A percentile compares a stretch with the other conserved stretches of the same genome.
Conservation (phyloP, 2,329 filamentous ascomycete species). For the Chaetoscypha palmicola region DNA sequence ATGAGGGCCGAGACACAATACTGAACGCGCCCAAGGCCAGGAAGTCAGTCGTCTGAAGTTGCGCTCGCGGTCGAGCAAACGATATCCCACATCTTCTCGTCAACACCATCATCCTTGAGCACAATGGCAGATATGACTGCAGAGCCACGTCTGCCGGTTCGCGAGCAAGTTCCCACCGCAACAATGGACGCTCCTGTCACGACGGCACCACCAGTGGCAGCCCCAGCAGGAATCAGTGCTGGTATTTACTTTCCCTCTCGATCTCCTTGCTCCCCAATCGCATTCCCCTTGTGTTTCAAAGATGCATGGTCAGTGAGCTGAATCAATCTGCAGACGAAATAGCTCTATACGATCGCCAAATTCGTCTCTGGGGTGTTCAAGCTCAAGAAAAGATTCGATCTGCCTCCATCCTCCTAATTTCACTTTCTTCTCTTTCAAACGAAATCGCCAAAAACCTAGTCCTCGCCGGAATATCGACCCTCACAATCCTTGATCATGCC, state of each 20-base stretch:
- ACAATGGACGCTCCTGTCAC: neutral
- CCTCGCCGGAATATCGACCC: conserved; percentile 80
- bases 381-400: conserved; percentile 89
- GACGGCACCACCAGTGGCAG: neutral
- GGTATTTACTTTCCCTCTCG: neutral
- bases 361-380: conserved; percentile 92
- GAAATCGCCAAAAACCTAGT: conserved; percentile 98
- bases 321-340: conserved; percentile 80
- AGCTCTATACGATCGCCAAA: conserved; percentile 93
- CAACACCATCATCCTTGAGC: neutral
- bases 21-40: too few species aligned
- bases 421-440: conserved; percentile 78
- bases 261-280: neutral
- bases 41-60: too few species aligned
- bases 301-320: too few species aligned
- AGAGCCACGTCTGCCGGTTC: neutral
- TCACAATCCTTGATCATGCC: conserved; percentile 81
- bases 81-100: too few species aligned
- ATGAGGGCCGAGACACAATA: too few species aligned
- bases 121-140: neutral
- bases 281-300: neutral
- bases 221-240: conserved; percentile 4
- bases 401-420: conserved; percentile 84
- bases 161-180: neutral
- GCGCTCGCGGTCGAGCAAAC: too few species aligned